These are phyloP conservation scores for Cucurbita maxima DNA, from an alignment of 306 rosid species.

Conservation along the genomic window DNA sequence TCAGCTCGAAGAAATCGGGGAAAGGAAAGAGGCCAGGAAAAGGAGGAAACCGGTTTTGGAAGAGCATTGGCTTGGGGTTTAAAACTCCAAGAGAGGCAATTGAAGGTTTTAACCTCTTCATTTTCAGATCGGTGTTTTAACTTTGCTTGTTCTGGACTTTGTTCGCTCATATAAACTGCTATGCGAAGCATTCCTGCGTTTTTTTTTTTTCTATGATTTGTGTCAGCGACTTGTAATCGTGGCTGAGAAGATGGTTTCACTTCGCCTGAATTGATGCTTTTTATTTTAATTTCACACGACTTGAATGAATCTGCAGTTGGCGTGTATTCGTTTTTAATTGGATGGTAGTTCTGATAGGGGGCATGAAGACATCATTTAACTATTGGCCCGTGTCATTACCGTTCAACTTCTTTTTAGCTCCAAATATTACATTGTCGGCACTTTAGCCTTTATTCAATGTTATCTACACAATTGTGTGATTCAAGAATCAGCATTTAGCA, in stretches of 20 bases:
- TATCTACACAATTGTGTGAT: not conserved
- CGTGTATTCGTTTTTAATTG: not conserved
- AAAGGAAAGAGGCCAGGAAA: slow-evolving; percentile 58
- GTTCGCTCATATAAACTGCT: too few species aligned
- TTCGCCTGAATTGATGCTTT: not conserved
- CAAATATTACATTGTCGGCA: not conserved
- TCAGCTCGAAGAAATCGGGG: slow-evolving; percentile 43
- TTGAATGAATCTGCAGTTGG: not conserved
- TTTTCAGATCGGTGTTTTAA: not conserved
- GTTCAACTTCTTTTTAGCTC: not conserved
- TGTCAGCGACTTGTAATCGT: not conserved
- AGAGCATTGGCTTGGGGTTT: slow-evolving; percentile 44
- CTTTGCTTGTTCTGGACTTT: not conserved
- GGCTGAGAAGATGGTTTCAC: not conserved
- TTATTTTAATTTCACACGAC: not conserved
- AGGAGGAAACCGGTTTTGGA: slow-evolving; percentile 52
- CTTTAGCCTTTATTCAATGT: not conserved
- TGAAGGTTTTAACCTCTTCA: slow-evolving; percentile 21
- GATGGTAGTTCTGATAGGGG: not conserved
- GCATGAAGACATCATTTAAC: not conserved
- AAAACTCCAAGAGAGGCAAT: slow-evolving; percentile 54
- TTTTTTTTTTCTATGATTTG: not conserved
- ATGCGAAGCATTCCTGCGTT: not conserved
- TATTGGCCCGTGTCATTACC: not conserved
- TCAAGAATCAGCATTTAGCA: not conserved